Conservation (phyloP, 192 early-diverging fungal genomes). For the Globomyces pollinis-pini region DNA sequence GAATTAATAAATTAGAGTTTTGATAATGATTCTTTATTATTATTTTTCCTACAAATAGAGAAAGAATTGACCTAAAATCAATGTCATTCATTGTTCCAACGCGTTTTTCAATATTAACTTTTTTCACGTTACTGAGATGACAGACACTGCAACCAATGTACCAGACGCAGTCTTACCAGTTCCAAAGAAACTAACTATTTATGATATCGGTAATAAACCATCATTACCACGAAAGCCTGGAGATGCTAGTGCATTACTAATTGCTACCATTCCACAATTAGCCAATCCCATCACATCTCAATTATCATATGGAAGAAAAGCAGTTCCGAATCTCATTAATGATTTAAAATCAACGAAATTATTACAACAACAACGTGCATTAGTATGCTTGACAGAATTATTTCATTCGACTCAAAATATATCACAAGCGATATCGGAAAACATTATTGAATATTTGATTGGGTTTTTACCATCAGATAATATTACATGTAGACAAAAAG, state of each 20-base stretch:
- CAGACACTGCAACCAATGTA: too few species aligned
- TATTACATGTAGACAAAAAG: slow-evolving; percentile 38
- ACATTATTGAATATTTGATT: slow-evolving; percentile 24
- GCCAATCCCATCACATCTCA: neutral
- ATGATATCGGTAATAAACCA: neutral
- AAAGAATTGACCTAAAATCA: too few species aligned
- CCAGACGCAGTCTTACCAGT: neutral
- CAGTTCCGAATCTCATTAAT: slow-evolving; percentile 41
- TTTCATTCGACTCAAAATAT: slow-evolving; percentile 41
- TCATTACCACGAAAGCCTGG: neutral
- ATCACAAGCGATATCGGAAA: slow-evolving; percentile 28
- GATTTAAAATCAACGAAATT: slow-evolving; percentile 19
- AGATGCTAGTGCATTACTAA: neutral
- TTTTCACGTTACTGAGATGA: too few species aligned
- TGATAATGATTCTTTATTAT: too few species aligned
- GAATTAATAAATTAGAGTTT: too few species aligned
- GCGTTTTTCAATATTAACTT: too few species aligned
- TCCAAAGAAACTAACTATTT: neutral
- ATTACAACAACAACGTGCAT: slow-evolving; percentile 23
- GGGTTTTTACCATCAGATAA: slow-evolving; percentile 20
- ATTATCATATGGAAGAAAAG: slow-evolving; percentile 9
- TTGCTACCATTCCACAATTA: neutral
- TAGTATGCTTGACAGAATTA: slow-evolving; percentile 36
- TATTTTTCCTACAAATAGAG: too few species aligned
- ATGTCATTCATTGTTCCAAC: too few species aligned